A percentile compares a stretch with the other conserved stretches of the same genome.
These are phyloP conservation scores for Cucurbita argyrosperma DNA, from an alignment of 306 rosid genomes.

Conservation along the genomic window DNA sequence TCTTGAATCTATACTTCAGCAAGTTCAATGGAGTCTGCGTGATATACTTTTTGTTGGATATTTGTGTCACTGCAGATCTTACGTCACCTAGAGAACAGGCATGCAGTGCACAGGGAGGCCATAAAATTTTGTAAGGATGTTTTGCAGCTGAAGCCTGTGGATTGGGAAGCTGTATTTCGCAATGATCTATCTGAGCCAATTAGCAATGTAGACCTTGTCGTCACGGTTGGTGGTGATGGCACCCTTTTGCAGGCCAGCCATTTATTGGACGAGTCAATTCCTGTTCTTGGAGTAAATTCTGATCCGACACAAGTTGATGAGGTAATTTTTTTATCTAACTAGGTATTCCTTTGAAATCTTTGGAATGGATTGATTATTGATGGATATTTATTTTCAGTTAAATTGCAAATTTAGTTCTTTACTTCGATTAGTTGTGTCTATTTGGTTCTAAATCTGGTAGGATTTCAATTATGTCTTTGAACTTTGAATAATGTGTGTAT, in stretches of 20 bases:
- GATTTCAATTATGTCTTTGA: neutral
- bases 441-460: neutral
- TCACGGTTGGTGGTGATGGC: conserved; percentile 90
- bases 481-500: neutral
- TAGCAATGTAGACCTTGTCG: conserved; percentile 59
- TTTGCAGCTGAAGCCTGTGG: conserved; percentile 48
- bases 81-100: conserved; percentile 47
- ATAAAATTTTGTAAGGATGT: conserved; percentile 55
- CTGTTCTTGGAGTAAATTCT: conserved; percentile 89
- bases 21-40: neutral
- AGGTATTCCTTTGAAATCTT: neutral
- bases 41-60: neutral
- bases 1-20: neutral
- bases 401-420: neutral
- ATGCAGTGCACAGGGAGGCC: conserved; percentile 53
- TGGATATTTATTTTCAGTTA: neutral
- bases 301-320: conserved; percentile 71
- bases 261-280: conserved; percentile 59
- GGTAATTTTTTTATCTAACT: conserved; percentile 23
- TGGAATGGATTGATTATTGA: neutral
- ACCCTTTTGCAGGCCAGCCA: conserved; percentile 81
- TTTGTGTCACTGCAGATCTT: conserved; percentile 27
- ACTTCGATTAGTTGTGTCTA: neutral
- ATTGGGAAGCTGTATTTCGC: conserved; percentile 52
- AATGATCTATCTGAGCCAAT: conserved; percentile 39